Conservation (phyloP, 345 rosid genomes). For the Syzygium aromaticum region DNA sequence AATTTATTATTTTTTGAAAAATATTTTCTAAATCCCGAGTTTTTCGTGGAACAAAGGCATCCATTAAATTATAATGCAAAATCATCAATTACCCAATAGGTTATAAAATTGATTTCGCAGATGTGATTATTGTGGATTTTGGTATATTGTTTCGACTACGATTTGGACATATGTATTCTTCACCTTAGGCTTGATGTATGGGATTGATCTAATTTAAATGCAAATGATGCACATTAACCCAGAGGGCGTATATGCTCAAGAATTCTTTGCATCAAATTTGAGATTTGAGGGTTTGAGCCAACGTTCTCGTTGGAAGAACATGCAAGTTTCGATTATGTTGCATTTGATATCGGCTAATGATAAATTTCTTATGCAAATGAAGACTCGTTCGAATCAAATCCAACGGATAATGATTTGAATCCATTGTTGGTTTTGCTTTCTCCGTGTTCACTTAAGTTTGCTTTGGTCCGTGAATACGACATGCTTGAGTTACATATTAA, state of each 20-base stretch:
- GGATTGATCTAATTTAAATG: background rate
- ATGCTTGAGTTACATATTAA: background rate
- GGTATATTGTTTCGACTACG: background rate
- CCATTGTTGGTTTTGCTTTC: background rate
- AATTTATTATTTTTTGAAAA: background rate
- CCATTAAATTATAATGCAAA: background rate
- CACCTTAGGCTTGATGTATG: background rate
- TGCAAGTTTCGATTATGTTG: background rate
- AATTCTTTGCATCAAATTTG: background rate
- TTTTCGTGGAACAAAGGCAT: too few relatives aligned
- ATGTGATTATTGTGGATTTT: background rate
- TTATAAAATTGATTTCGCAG: background rate
- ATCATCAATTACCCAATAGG: background rate
- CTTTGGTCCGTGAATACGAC: background rate
- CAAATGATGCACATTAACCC: background rate
- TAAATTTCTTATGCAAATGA: background rate
- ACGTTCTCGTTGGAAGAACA: background rate
- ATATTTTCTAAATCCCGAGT: background rate
- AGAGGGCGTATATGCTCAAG: rapidly evolving
- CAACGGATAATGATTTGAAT: background rate
- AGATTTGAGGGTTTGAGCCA: background rate
- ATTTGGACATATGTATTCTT: background rate
- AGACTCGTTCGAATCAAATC: background rate
- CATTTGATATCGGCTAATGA: background rate
- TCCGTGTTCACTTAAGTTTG: background rate